A percentile compares a stretch with the other conserved stretches of the same genome.
phyloP scores from a whole-genome alignment of 495 filamentous ascomycete species.

The Neurospora discreta region DNA sequence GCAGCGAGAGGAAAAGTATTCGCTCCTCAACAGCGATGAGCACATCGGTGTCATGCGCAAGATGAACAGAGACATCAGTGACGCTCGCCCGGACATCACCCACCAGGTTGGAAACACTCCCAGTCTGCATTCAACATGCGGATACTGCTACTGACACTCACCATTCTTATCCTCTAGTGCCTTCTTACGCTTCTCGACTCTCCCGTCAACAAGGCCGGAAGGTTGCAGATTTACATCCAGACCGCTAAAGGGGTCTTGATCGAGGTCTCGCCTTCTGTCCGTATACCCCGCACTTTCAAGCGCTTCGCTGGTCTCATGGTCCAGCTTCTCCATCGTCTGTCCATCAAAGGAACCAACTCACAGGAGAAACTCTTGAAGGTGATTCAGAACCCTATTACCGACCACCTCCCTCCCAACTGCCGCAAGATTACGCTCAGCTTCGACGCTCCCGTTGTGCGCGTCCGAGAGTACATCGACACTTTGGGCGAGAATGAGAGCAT shows the following conservation, averaged over 20 bases:
- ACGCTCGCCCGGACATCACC: conserved; percentile 93
- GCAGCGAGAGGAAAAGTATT: conserved; percentile 83
- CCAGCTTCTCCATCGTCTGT: conserved; percentile 91
- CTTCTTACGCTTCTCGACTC: conserved; percentile 95
- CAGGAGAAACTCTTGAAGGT: conserved; percentile 96
- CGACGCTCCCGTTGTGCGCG: conserved; percentile 76
- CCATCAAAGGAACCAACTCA: conserved; percentile 88
- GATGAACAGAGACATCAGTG: conserved; percentile 97
- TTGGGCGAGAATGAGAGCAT: conserved; percentile 78
- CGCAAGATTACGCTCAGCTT: conserved; percentile 94
- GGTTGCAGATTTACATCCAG: conserved; percentile 95
- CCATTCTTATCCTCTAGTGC: conserved; percentile 48
- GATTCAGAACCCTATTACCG: conserved; percentile 93
- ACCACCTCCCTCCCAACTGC: conserved; percentile 93
- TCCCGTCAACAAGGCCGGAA: conserved; percentile 95
- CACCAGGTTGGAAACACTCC: conserved; percentile 65
- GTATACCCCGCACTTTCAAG: conserved; percentile 97
- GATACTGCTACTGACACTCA: conserved; percentile 17
- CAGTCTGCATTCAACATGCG: conserved; percentile 32
- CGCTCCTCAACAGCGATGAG: conserved; percentile 93
- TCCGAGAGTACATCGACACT: conserved; percentile 74
- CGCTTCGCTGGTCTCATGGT: conserved; percentile 98
- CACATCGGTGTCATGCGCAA: conserved; percentile 98
- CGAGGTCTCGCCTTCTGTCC: conserved; percentile 91
- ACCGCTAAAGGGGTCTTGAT: conserved; percentile 94